Evolutionary conservation across 2,329 filamentous ascomycete species (phyloP).

Genomic region (Cadophora malorum): DNA sequence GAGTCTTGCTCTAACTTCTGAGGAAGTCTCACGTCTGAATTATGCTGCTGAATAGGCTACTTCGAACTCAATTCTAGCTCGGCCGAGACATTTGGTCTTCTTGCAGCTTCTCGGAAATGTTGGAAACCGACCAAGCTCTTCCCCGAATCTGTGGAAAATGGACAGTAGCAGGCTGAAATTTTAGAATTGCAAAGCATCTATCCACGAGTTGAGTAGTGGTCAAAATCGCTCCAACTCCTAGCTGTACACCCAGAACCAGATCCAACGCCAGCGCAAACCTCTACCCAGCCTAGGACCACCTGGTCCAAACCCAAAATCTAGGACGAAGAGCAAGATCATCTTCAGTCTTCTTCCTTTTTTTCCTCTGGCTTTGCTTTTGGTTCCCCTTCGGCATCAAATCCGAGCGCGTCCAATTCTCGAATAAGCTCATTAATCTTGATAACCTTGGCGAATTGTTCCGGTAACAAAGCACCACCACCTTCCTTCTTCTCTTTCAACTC

Average conservation of each 20-base stretch:
- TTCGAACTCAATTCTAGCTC: too few relatives aligned
- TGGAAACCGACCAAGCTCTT: too few relatives aligned
- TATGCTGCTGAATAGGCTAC: too few relatives aligned
- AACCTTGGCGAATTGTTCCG: conserved; percentile 96
- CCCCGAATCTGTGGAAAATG: too few relatives aligned
- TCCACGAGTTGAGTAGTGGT: conserved; percentile 11
- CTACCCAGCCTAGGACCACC: not conserved
- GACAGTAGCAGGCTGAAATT: not conserved
- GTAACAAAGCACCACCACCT: conserved; percentile 79
- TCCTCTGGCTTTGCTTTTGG: conserved; percentile 50
- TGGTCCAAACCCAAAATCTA: not conserved
- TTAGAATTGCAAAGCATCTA: conserved; percentile 4
- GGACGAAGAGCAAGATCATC: not conserved
- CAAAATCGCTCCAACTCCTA: conserved; percentile 15
- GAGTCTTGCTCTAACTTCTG: too few relatives aligned
- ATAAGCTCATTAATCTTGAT: conserved; percentile 96
- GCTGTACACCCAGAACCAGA: not conserved
- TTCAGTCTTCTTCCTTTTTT: conserved; percentile 13
- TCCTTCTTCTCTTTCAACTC: conserved; percentile 93
- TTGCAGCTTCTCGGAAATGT: too few relatives aligned
- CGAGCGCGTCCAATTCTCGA: conserved; percentile 82
- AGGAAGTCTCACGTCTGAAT: too few relatives aligned
- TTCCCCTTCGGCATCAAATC: conserved; percentile 82
- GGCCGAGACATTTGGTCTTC: too few relatives aligned
- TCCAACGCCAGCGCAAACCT: conserved; percentile 10